A percentile compares a stretch with the other conserved stretches of the same genome.
Evolutionary conservation across 1,139 yeast species (phyloP).

Genomic region (Candida pseudoviswanathii): DNA sequence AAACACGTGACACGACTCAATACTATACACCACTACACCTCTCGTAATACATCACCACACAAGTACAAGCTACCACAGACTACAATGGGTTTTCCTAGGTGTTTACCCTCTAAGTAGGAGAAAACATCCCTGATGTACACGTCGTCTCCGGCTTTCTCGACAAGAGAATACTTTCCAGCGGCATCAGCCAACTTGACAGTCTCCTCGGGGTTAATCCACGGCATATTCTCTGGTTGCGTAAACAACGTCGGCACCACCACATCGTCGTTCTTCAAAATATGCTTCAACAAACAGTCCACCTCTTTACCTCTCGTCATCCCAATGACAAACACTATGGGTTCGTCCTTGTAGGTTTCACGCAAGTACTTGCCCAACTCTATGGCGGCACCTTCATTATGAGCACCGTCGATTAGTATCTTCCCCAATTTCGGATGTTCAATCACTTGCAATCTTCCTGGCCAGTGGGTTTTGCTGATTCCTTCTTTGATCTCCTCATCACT

Average conservation of each 20-base stretch:
- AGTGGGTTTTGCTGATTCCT: conserved; percentile 55
- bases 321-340: conserved; percentile 60
- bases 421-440: conserved; percentile 28
- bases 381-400: conserved; percentile 89
- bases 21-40: neutral
- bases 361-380: conserved; percentile 53
- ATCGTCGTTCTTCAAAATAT: conserved; percentile 54
- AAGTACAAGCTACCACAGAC: conserved; percentile 82
- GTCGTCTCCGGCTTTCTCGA: conserved; percentile 30
- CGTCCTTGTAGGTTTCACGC: conserved; percentile 1
- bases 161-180: conserved; percentile 13
- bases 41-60: conserved; percentile 65
- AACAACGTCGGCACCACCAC: conserved; percentile 63
- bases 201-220: conserved; percentile 71
- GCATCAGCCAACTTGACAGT: conserved; percentile 20
- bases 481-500: conserved; percentile 34
- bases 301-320: conserved; percentile 80
- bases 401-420: conserved; percentile 75
- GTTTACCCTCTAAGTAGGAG: conserved; percentile 19
- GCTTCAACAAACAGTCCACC: conserved; percentile 50
- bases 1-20: neutral
- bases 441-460: conserved; percentile 69
- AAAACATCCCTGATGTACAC: conserved; percentile 19
- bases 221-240: conserved; percentile 81
- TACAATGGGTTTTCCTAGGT: conserved; percentile 43